phyloP scores from a whole-genome alignment of 108 stramenopile species.

The Cyclotella atomus region DNA sequence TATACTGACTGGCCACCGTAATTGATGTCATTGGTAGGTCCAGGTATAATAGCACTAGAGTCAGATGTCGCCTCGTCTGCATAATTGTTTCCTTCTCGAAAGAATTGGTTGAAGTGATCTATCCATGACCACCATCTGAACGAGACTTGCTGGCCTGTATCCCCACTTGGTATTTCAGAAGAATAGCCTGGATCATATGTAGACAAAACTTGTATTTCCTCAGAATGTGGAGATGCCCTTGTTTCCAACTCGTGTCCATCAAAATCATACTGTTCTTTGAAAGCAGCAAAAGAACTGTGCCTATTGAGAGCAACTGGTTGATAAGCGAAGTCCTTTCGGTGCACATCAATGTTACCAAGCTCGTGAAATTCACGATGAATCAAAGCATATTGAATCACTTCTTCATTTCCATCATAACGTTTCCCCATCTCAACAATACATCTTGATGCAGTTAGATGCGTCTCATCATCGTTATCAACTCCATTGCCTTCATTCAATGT shows the following conservation, averaged over 20 bases:
- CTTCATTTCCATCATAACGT: constrained; percentile 30
- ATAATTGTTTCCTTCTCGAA: constrained; percentile 8
- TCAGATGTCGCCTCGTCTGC: neutral
- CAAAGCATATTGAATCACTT: constrained; percentile 35
- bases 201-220: constrained; percentile 8
- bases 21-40: neutral
- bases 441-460: neutral
- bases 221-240: constrained; percentile 6
- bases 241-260: constrained; percentile 8
- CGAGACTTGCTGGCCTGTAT: constrained; percentile 39
- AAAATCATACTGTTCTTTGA: neutral
- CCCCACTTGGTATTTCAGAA: neutral
- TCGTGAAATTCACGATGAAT: constrained; percentile 19
- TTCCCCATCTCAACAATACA: constrained; percentile 36
- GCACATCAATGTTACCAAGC: constrained; percentile 44
- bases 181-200: constrained; percentile 1
- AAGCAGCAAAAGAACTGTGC: neutral
- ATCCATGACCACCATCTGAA: constrained; percentile 56
- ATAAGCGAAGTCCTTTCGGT: constrained; percentile 43
- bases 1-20: constrained; percentile 18
- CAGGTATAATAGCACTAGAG: constrained; percentile 3
- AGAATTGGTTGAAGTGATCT: constrained; percentile 33
- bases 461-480: neutral
- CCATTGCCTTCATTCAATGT: neutral
- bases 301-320: constrained; percentile 25